These are phyloP conservation scores for Chlorella sp. DNA, from an alignment of 139 green algal genomes.

Conservation along the genomic window DNA sequence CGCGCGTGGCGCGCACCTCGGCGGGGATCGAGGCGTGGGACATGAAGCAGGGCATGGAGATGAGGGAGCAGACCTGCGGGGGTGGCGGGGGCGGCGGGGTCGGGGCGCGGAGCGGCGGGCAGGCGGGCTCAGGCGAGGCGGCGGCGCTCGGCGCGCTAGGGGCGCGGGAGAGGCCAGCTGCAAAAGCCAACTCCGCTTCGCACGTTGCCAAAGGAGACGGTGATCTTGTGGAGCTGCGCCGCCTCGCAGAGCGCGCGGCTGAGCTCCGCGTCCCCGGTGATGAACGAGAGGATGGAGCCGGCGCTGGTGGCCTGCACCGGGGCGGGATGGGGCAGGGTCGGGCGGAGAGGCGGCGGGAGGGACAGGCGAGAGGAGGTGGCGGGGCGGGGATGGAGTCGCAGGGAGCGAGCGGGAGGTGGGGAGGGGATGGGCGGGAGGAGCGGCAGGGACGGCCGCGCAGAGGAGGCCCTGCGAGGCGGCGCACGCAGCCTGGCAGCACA, in stretches of 20 bases:
- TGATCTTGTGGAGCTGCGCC: slow-evolving; percentile 93
- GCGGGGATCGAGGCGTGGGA: slow-evolving; percentile 91
- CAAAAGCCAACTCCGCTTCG: too few species aligned
- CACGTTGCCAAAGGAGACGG: slow-evolving; percentile 89
- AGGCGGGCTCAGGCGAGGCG: neutral
- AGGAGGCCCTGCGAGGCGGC: neutral
- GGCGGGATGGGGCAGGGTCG: neutral
- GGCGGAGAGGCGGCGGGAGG: neutral
- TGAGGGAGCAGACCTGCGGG: slow-evolving; percentile 68
- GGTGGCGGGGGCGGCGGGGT: neutral
- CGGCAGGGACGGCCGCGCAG: neutral
- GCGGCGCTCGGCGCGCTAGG: neutral
- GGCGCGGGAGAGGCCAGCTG: neutral
- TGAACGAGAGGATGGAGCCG: slow-evolving; percentile 85
- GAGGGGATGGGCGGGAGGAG: neutral
- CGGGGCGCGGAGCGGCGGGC: neutral
- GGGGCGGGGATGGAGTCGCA: too few species aligned
- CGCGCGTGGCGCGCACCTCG: slow-evolving; percentile 82
- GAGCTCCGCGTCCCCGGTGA: slow-evolving; percentile 58
- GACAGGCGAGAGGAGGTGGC: neutral
- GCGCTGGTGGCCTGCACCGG: slow-evolving; percentile 63
- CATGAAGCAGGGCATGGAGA: slow-evolving; percentile 98
- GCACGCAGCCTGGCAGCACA: too few species aligned
- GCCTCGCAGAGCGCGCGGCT: slow-evolving; percentile 78
- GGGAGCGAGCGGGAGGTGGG: neutral